phyloP scores from a whole-genome alignment of 2,329 filamentous ascomycete genomes.

The Diplodia mutila region DNA sequence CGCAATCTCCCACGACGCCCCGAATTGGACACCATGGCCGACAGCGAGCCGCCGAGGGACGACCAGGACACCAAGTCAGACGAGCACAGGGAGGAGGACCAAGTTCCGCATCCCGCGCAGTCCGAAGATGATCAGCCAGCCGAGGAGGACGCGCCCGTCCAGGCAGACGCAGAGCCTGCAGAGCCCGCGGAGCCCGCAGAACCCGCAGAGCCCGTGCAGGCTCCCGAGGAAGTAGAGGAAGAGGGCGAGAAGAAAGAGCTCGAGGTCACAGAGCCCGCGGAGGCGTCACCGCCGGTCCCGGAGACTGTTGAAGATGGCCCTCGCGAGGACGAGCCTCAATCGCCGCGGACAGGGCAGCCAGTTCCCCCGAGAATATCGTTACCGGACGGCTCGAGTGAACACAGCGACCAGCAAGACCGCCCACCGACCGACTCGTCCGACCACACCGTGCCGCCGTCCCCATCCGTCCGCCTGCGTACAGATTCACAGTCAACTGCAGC shows the following conservation, averaged over 20 bases:
- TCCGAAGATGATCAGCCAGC: not conserved
- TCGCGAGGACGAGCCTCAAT: constrained; percentile 28
- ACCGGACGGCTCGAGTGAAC: constrained; percentile 9
- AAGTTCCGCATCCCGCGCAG: constrained; percentile 13
- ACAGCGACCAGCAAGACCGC: not conserved
- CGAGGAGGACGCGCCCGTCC: not conserved
- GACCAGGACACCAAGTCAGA: constrained; percentile 14
- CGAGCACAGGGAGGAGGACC: constrained; percentile 19
- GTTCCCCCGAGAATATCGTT: constrained; percentile 19
- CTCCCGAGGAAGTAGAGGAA: not conserved
- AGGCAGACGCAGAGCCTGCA: not conserved
- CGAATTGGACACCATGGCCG: constrained; percentile 39
- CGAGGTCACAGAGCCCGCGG: constrained; percentile 14
- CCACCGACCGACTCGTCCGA: constrained; percentile 21
- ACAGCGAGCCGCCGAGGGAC: constrained; percentile 30
- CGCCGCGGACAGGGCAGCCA: constrained; percentile 4
- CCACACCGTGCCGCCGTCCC: constrained; percentile 3
- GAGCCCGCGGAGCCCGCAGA: not conserved
- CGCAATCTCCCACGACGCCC: constrained; percentile 23
- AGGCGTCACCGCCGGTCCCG: constrained; percentile 29
- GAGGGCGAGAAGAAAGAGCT: constrained; percentile 1
- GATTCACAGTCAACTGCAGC: constrained; percentile 64
- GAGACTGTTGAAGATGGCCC: constrained; percentile 27
- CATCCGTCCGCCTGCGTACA: constrained; percentile 47
- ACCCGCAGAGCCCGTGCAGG: not conserved